phyloP scores from a whole-genome alignment of 2,329 filamentous ascomycete species.

The Phaeophleospora eucalypticola region DNA sequence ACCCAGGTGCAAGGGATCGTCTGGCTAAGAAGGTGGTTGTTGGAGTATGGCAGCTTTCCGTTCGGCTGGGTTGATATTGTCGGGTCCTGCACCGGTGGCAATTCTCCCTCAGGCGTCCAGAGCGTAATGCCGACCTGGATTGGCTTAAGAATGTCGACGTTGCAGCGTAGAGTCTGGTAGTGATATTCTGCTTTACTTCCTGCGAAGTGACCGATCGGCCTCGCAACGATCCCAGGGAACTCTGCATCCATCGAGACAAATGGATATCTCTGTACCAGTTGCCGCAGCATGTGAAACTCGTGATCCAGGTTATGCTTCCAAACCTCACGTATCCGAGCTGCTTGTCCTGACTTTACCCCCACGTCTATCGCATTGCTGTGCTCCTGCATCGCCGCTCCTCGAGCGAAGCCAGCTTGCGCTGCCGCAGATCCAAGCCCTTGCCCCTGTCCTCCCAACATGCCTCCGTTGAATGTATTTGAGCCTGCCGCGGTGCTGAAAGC shows the following conservation, averaged over 20 bases:
- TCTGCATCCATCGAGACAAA: constrained; percentile 99
- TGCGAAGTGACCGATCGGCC: constrained; percentile 89
- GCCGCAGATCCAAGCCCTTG: constrained; percentile 82
- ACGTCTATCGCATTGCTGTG: constrained; percentile 31
- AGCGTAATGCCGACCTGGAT: constrained; percentile 95
- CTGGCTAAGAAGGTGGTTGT: constrained; percentile 41
- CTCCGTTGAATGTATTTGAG: constrained; percentile 13
- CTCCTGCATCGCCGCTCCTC: constrained; percentile 58
- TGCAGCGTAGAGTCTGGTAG: constrained; percentile 94
- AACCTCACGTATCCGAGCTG: constrained; percentile 86
- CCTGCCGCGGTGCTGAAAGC: constrained; percentile 32
- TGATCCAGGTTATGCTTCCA: constrained; percentile 90
- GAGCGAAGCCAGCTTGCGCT: constrained; percentile 80
- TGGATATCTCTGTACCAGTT: constrained; percentile 82
- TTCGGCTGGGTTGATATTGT: constrained; percentile 42
- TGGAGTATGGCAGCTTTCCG: constrained; percentile 39
- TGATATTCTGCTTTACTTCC: constrained; percentile 92
- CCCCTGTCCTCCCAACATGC: constrained; percentile 9
- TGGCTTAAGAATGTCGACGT: constrained; percentile 95
- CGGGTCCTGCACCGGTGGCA: constrained; percentile 64
- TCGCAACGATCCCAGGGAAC: constrained; percentile 94
- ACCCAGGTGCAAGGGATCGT: constrained; percentile 84
- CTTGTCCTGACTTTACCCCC: constrained; percentile 53
- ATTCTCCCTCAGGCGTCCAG: constrained; percentile 85
- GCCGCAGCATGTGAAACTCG: constrained; percentile 80